Base-by-base conservation (phyloP, 192 early-diverging fungal genomes). In the Lunasporangiospora selenospora region DNA sequence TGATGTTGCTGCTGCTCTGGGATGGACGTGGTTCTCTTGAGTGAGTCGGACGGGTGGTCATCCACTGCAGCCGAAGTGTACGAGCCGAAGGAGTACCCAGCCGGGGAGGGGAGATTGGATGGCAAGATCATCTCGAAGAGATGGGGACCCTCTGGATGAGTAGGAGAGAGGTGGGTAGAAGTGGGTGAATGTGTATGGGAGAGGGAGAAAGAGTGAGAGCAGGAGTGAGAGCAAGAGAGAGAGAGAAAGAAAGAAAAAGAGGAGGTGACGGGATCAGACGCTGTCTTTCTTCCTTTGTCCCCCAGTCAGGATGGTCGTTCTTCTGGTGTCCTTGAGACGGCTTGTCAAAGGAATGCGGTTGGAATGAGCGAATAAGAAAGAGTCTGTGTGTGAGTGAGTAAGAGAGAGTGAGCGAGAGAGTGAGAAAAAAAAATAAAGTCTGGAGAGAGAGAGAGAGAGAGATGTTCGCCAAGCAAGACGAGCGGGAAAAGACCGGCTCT, bases 71-170 rank as follows among this genome's bases (percentile, higher is more conserved):
- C 41, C 30, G 67, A 31, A 12, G 47, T 60, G 37, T 73, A 44
- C 2, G 67, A 62, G 40, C 67, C 67, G 40, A 73, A 73, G 33
- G 67, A 73, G 37, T 73, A 73, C 10, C 60, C 67, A 21, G 67
- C 53, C 6, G 67, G 67, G 8, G 67, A 62, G 27, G 67, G 67
- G 26, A 73, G 49, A 13, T 51, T 73, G 10, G 67, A 55, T 21
- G 67, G 67, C 8, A 60, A 73, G 53, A 73, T 73, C 67, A 73
- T 73, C 44, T 46, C 58, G 10, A 32, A 36, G 34, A 16, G 36
- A 53, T n/a, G n/a, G n/a, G n/a, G n/a, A n/a, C n/a, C n/a, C n/a
- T n/a, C n/a, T n/a, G n/a, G n/a, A n/a, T n/a, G n/a, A n/a, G n/a
- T n/a, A n/a, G n/a, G n/a, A 33, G 51, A 50, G 38, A 33, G 31